These are phyloP conservation scores for Tylopilus subfusipes DNA, from an alignment of 768 basidiomycete genomes.

Conservation along the genomic window DNA sequence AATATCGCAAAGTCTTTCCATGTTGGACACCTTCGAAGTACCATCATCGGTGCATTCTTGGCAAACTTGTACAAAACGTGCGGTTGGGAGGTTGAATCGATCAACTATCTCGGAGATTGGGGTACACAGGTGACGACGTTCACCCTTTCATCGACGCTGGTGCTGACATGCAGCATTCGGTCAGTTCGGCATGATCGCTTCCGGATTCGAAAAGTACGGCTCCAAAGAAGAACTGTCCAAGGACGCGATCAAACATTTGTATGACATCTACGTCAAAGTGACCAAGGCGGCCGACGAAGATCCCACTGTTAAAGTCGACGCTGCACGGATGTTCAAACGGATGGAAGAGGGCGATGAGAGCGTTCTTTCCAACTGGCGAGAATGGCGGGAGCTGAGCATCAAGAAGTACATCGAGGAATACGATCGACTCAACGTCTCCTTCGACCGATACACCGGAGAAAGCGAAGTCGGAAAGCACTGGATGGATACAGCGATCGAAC, in stretches of 20 bases:
- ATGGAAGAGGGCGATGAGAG: constrained; percentile 92
- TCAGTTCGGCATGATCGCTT: constrained; percentile 83
- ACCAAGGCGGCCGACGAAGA: constrained; percentile 79
- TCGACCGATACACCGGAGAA: constrained; percentile 92
- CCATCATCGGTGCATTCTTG: constrained; percentile 98
- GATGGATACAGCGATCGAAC: constrained; percentile 68
- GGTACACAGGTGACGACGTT: constrained; percentile 77
- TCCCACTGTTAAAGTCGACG: constrained; percentile 67
- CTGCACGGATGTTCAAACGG: constrained; percentile 85
- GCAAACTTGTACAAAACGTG: constrained; percentile 86
- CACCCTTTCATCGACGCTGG: background rate
- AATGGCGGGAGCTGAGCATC: constrained; percentile 90
- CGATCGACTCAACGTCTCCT: constrained; percentile 81
- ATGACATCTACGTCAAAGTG: constrained; percentile 92
- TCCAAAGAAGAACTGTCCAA: constrained; percentile 75
- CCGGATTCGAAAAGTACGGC: constrained; percentile 91
- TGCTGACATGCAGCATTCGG: background rate
- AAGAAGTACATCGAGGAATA: constrained; percentile 88
- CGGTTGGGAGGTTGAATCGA: constrained; percentile 86
- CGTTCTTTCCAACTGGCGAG: constrained; percentile 83
- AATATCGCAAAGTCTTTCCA: constrained; percentile 99
- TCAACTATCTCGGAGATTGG: constrained; percentile 99
- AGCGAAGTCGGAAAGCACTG: constrained; percentile 70
- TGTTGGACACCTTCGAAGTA: constrained; percentile 92
- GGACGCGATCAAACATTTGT: constrained; percentile 93